A percentile compares a stretch with the other conserved stretches of the same genome.
Evolutionary conservation across 257 asterid species (phyloP).

Genomic region (Scutellaria baicalensis): DNA sequence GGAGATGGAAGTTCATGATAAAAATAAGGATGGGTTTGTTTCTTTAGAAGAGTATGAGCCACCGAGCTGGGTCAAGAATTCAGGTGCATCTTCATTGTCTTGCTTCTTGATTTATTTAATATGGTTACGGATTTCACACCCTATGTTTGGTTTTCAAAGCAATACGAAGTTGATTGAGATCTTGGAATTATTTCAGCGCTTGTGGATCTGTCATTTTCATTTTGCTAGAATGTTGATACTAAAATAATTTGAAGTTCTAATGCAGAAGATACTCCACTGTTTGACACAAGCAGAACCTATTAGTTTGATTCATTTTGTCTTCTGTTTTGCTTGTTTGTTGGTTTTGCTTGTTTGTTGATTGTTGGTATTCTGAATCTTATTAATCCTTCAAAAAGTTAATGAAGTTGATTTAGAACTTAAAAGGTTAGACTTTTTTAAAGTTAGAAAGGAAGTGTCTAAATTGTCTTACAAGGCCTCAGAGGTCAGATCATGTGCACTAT

Average conservation of each 20-base stretch:
- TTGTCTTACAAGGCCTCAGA: not conserved
- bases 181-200: not conserved
- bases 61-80: conserved; percentile 64
- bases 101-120: not conserved
- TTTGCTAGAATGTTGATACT: not conserved
- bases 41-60: conserved; percentile 83
- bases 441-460: not conserved
- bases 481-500: not conserved
- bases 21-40: conserved; percentile 75
- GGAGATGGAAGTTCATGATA: conserved; percentile 87
- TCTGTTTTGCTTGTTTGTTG: not conserved
- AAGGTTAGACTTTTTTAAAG: not conserved
- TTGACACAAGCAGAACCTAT: not conserved
- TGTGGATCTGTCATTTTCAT: not conserved
- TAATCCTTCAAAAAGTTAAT: not conserved
- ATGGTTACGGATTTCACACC: not conserved
- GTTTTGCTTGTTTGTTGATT: not conserved
- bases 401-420: not conserved
- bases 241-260: not conserved
- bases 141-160: not conserved
- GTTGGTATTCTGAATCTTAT: not conserved
- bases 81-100: conserved; percentile 36
- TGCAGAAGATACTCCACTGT: not conserved
- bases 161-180: no score
- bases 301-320: not conserved